Evolutionary conservation across 129 eudicot genomes (phyloP).

Genomic region (Tanacetum coccineum): DNA sequence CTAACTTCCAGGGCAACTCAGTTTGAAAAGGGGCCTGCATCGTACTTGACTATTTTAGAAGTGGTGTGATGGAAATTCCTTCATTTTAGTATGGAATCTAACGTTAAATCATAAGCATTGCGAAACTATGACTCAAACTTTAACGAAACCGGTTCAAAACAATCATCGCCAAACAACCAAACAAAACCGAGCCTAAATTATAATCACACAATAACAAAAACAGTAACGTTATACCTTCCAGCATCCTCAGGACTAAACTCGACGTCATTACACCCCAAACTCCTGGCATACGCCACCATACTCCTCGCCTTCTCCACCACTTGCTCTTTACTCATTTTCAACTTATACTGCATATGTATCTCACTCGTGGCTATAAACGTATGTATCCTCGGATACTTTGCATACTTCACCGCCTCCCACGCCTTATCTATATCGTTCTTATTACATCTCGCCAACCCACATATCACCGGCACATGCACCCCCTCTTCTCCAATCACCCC

Average conservation of each 20-base stretch:
- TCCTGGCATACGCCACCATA: conserved; percentile 76
- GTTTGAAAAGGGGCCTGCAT: too few species aligned
- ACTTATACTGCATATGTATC: conserved; percentile 84
- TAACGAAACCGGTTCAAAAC: too few species aligned
- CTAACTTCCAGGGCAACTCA: too few species aligned
- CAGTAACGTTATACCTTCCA: not conserved
- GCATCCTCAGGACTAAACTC: conserved; percentile 37
- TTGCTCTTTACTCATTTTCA: conserved; percentile 48
- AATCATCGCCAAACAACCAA: too few species aligned
- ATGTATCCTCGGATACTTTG: conserved; percentile 72
- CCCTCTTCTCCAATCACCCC: too few species aligned
- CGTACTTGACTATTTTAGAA: too few species aligned
- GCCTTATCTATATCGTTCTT: conserved; percentile 66
- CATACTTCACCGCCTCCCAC: conserved; percentile 85
- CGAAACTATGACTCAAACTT: too few species aligned
- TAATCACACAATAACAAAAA: not conserved
- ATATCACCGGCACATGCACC: conserved; percentile 67
- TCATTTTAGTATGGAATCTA: too few species aligned
- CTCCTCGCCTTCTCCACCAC: conserved; percentile 31
- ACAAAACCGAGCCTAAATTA: too few species aligned
- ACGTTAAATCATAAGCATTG: too few species aligned
- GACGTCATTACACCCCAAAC: conserved; percentile 73
- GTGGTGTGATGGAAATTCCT: too few species aligned
- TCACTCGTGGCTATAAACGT: conserved; percentile 91
- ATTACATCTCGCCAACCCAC: conserved; percentile 79